These are phyloP conservation scores for Thelephora aurantiotincta DNA, from an alignment of 768 basidiomycete species.

Conservation along the genomic window DNA sequence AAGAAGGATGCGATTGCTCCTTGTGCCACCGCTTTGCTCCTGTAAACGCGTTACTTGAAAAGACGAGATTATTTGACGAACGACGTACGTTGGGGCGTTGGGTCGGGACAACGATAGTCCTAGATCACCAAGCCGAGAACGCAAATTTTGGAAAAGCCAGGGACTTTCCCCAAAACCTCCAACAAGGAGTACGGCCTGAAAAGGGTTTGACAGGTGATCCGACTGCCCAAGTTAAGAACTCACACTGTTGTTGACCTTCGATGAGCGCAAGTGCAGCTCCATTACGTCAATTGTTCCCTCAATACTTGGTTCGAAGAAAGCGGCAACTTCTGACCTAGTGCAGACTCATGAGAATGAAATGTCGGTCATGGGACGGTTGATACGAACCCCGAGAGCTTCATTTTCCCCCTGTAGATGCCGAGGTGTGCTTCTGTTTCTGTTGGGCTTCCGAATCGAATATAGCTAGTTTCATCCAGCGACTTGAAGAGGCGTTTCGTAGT, in stretches of 20 bases:
- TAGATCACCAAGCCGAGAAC: not conserved
- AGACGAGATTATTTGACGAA: not conserved
- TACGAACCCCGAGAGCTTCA: slow-evolving; percentile 23
- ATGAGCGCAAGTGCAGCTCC: not conserved
- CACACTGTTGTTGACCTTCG: not conserved
- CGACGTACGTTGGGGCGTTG: not conserved
- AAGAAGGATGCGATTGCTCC: slow-evolving; percentile 29
- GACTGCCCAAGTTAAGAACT: not conserved
- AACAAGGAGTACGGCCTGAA: not conserved
- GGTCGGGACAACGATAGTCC: not conserved
- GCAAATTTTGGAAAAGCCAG: not conserved
- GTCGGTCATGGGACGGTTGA: not conserved
- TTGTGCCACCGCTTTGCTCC: slow-evolving; percentile 39
- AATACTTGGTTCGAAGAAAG: not conserved
- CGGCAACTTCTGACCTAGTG: slow-evolving; percentile 10
- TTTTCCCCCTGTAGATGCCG: slow-evolving; percentile 26
- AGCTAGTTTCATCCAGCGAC: slow-evolving; percentile 22
- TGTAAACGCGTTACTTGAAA: slow-evolving; percentile 6
- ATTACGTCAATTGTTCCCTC: not conserved
- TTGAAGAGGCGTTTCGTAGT: slow-evolving; percentile 31
- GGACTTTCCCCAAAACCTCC: not conserved
- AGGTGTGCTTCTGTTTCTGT: slow-evolving; percentile 23
- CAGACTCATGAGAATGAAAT: not conserved
- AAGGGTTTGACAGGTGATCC: not conserved
- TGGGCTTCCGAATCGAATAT: slow-evolving; percentile 26